Evolutionary conservation across 1,284 basidiomycete species (phyloP), one percentile per base, ranked within the genome.

Genomic region (Inonotus hispidus): DNA sequence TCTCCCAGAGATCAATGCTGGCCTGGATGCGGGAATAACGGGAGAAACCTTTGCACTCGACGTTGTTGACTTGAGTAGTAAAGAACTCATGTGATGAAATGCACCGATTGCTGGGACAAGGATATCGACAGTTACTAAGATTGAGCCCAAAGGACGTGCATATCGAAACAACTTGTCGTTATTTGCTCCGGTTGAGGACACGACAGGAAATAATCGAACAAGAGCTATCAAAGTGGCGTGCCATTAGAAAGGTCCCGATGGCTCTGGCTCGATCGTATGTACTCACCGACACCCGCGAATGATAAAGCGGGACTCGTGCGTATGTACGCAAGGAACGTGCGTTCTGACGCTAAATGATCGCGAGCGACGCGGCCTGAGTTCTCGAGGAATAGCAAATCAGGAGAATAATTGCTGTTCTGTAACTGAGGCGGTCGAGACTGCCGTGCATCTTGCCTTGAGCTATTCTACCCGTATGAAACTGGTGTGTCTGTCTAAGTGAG

Each of bases 321-420:
- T 57, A 83, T 74, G 66, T 84, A 85, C 13, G 83, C 81, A 32
- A 85, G 72, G 70, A 82, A 85, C 3, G 83, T 85, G 38, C 83
- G 72, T 66, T 85, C 80, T 6, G 75, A 80, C 2, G 83, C 81
- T 19, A 85, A 74, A 67, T 86, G 84, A 68, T 85, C 84, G 62
- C 83, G 73, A 6, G 83, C 83, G 45, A 83, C 82, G 64, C 79
- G 82, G 10, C 81, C 82, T 16, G 75, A 74, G 69, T 84, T 85
- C 68, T 82, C 76, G 43, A 84, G 71, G n/a, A n/a, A n/a, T 8
- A 71, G 74, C 56, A 82, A 70, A 43, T 39, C 39, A 3, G 53
- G 53, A 25, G 53, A 45, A 39, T 55, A 55, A 19, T 41, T 19
- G 37, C 23, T 25, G 23, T 19, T 55, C 53, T 41, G 35, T 29